Base-by-base conservation (phyloP, 1,284 basidiomycete genomes). In the Singerocomus inundabilis region DNA sequence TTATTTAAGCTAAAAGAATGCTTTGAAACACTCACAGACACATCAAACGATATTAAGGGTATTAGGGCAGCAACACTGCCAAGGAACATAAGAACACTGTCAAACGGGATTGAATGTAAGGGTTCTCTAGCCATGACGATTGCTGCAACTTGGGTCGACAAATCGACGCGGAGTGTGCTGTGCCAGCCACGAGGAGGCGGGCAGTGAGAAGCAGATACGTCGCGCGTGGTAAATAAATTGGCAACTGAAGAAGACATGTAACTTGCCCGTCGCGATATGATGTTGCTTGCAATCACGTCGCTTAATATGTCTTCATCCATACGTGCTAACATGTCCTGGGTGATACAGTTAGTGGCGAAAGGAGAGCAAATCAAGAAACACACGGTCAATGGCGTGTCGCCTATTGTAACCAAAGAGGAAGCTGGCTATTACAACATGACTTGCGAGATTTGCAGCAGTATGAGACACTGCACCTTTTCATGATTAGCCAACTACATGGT, bases 221-320 rank as follows among this genome's bases (percentile, higher is more conserved):
- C 26, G 46, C 24, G 49, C 42, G 48, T 16, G 44, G 36, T 67
- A 32, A 68, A 46, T 38, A 44, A 24, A 26, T 26, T 28, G 25
- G 29, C 21, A 24, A 16, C 13, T 4, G n/a, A 29, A 29, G 26
- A 33, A 44, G 43, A 33, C 24, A 49, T 31, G 26, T 16, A 45
- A 60, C 71, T 49, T 61, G 85, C 88, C 77, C 88, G 85, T 57
- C 88, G 80, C 55, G 88, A 91, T 44, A 90, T 85, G 53, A 90
- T 87, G 63, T 90, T 90, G 67, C 84, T 88, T 1, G 88, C 88
- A 13, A 91, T 82, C 46, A 91, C 77, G 64, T 91, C 87, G 62
- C 86, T 89, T 52, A 91, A 76, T 41, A 88, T 81, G 64, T 91
- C 88, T 49, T 91, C 88, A 7, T 90, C 88, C 68, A 73, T 74